Conservation (phyloP, 2,329 filamentous ascomycete species). For the Fusarium udum region DNA sequence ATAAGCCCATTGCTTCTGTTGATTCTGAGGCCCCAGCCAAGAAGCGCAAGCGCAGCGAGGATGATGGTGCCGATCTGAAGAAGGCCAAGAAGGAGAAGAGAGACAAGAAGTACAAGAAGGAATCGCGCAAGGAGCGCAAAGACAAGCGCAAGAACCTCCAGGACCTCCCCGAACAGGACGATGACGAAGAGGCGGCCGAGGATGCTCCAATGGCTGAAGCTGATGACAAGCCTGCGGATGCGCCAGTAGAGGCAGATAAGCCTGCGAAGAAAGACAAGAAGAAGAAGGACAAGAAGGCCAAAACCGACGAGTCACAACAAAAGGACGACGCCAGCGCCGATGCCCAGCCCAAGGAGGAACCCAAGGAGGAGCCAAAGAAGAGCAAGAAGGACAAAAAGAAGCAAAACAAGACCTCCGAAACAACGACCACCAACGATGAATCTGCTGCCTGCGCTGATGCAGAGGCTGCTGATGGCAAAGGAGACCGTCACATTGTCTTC, state of each 20-base stretch:
- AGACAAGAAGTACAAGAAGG: slow-evolving; percentile 47
- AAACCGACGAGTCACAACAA: slow-evolving; percentile 37
- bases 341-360: slow-evolving; percentile 41
- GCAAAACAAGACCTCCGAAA: slow-evolving; percentile 39
- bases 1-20: slow-evolving; percentile 36
- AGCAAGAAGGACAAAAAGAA: slow-evolving; percentile 46
- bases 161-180: slow-evolving; percentile 49
- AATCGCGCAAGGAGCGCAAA: slow-evolving; percentile 53
- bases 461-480: slow-evolving; percentile 34
- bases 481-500: slow-evolving; percentile 48
- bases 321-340: slow-evolving; percentile 29
- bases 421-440: slow-evolving; percentile 21
- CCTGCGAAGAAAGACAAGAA: slow-evolving; percentile 42
- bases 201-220: slow-evolving; percentile 40
- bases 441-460: slow-evolving; percentile 14
- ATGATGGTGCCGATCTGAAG: slow-evolving; percentile 42
- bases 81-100: slow-evolving; percentile 50
- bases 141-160: slow-evolving; percentile 52
- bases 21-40: slow-evolving; percentile 44
- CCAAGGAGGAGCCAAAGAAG: slow-evolving; percentile 48
- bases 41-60: slow-evolving; percentile 51
- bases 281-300: slow-evolving; percentile 41
- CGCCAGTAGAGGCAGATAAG: slow-evolving; percentile 33
- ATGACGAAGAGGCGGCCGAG: slow-evolving; percentile 36
- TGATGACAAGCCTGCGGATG: slow-evolving; percentile 31